phyloP scores from a whole-genome alignment of 495 filamentous ascomycete genomes.

The Sordaria brevicollis region DNA sequence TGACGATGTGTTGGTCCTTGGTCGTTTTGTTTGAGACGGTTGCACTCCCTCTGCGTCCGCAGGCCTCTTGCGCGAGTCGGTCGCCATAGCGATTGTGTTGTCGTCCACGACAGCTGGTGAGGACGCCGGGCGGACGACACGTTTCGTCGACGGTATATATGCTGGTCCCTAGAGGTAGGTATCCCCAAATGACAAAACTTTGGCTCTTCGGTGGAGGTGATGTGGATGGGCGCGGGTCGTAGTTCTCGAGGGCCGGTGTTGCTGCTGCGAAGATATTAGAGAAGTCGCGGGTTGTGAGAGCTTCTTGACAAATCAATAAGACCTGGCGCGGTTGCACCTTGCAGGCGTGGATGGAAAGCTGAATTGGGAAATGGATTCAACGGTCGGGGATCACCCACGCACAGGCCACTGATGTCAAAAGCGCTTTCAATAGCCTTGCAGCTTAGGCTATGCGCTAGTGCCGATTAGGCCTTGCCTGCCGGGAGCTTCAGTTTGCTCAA shows the following conservation, averaged over 20 bases:
- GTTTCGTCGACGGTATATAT: background rate
- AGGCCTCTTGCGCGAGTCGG: slow-evolving; percentile 19
- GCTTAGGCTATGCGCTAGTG: background rate
- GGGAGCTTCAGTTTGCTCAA: background rate
- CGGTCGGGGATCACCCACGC: background rate
- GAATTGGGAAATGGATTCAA: background rate
- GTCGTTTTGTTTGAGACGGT: slow-evolving; percentile 19
- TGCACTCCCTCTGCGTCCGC: slow-evolving; percentile 11
- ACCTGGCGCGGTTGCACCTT: background rate
- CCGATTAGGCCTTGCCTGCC: background rate
- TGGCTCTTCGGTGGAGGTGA: background rate
- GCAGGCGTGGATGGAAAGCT: background rate
- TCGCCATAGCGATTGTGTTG: slow-evolving; percentile 2
- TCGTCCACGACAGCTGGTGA: slow-evolving; percentile 4
- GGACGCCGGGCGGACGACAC: background rate
- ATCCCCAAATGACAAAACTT: background rate
- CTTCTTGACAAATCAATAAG: background rate
- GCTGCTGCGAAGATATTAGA: background rate
- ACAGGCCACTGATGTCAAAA: background rate
- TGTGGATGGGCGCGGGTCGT: too few relatives aligned
- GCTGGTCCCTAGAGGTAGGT: background rate
- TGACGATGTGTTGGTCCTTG: slow-evolving; percentile 7
- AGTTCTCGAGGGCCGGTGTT: background rate
- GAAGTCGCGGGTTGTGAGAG: background rate
- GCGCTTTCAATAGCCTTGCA: background rate